phyloP scores from a whole-genome alignment of 2,329 filamentous ascomycete species.

The Pyrenochaeta sp. region DNA sequence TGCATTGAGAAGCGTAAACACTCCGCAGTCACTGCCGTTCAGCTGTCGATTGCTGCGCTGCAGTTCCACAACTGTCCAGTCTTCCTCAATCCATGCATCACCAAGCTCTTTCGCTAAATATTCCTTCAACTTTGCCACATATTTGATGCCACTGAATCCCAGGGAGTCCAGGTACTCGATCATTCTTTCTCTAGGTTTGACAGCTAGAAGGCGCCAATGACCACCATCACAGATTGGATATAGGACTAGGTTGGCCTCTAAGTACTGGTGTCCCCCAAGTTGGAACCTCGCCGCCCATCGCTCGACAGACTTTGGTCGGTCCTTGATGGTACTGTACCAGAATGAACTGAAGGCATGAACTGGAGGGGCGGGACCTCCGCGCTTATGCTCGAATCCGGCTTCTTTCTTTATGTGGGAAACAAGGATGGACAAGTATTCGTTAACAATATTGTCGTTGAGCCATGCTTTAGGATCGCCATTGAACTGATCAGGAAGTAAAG shows the following conservation, averaged over 20 bases:
- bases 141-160: conserved; percentile 50
- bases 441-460: conserved; percentile 82
- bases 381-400: conserved; percentile 63
- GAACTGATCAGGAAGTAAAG: conserved; percentile 54
- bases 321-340: conserved; percentile 66
- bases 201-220: conserved; percentile 78
- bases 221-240: conserved; percentile 70
- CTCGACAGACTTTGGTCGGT: conserved; percentile 36
- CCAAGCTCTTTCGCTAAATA: conserved; percentile 69
- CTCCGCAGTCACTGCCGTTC: conserved; percentile 79
- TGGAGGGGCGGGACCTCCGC: conserved; percentile 64
- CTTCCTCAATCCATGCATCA: conserved; percentile 62
- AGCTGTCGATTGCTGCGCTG: conserved; percentile 62
- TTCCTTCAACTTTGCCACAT: conserved; percentile 40
- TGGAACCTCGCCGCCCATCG: conserved; percentile 58
- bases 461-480: conserved; percentile 62
- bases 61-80: conserved; percentile 67
- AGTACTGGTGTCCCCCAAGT: conserved; percentile 60
- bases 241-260: conserved; percentile 72
- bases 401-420: conserved; percentile 66
- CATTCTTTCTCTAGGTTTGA: conserved; percentile 67
- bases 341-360: conserved; percentile 72
- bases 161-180: conserved; percentile 78
- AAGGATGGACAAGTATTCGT: conserved; percentile 69
- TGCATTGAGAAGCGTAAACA: conserved; percentile 78